Percentiles rank a stretch among this genome's conserved stretches.
phyloP scores from a whole-genome alignment of 257 asterid species.

The Leptodermis oblonga region DNA sequence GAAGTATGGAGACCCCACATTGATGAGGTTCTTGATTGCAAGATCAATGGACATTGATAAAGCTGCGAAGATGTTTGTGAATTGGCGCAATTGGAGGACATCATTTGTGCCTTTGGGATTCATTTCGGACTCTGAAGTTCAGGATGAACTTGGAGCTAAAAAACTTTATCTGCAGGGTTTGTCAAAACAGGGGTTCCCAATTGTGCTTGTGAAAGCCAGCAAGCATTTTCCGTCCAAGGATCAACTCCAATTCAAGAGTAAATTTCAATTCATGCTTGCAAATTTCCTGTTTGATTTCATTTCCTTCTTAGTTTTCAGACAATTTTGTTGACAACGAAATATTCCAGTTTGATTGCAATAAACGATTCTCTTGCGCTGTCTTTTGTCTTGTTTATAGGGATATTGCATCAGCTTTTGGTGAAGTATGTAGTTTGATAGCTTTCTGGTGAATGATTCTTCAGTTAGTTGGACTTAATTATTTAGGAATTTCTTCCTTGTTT shows the following conservation, averaged over 20 bases:
- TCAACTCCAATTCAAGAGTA: conserved; percentile 85
- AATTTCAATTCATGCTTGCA: neutral
- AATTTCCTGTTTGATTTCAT: neutral
- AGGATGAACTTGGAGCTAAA: conserved; percentile 46
- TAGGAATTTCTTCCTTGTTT: neutral
- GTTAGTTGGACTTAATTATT: neutral
- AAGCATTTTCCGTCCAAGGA: conserved; percentile 65
- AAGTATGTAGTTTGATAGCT: neutral
- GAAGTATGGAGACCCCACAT: conserved; percentile 50
- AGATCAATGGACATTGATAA: conserved; percentile 71
- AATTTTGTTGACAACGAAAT: neutral
- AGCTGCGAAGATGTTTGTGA: conserved; percentile 78
- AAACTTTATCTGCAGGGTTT: conserved; percentile 59
- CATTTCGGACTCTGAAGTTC: conserved; percentile 56
- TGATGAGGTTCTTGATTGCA: conserved; percentile 87
- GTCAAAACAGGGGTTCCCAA: conserved; percentile 46
- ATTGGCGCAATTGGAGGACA: conserved; percentile 82
- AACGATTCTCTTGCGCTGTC: neutral
- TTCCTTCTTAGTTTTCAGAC: neutral
- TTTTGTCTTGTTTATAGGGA: conserved; percentile 2
- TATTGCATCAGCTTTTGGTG: neutral
- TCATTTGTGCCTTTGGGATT: conserved; percentile 52
- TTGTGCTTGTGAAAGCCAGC: conserved; percentile 37
- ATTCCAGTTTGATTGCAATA: neutral
- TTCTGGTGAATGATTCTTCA: neutral